phyloP scores from a whole-genome alignment of 1,284 basidiomycete species.

The Puccinia horiana region DNA sequence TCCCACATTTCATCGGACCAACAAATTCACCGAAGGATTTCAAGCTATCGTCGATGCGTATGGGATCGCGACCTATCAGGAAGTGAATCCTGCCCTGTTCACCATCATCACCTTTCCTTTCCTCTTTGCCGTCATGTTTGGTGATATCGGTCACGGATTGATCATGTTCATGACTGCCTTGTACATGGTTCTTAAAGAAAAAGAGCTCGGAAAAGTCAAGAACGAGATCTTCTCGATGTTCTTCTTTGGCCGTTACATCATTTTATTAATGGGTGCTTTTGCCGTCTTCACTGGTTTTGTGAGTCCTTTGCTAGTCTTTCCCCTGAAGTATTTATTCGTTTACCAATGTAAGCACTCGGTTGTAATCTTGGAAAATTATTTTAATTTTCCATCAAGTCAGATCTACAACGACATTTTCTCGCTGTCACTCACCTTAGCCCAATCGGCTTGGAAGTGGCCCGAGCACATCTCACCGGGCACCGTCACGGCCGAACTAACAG shows the following conservation, averaged over 20 bases:
- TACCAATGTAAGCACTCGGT: no score
- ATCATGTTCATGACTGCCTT: slow-evolving; percentile 77
- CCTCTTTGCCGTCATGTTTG: slow-evolving; percentile 99
- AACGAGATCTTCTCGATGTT: slow-evolving; percentile 79
- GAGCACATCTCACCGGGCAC: slow-evolving; percentile 18
- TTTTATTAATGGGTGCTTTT: slow-evolving; percentile 93
- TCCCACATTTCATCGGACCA: slow-evolving; percentile 91
- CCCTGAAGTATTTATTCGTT: not conserved
- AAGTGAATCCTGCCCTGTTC: slow-evolving; percentile 94
- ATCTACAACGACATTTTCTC: slow-evolving; percentile 99
- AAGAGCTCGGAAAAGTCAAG: slow-evolving; percentile 69
- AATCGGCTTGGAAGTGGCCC: slow-evolving; percentile 85
- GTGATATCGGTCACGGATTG: slow-evolving; percentile 93
- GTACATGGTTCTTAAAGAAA: slow-evolving; percentile 83
- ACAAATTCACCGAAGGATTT: slow-evolving; percentile 96
- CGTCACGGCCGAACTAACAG: slow-evolving; percentile 66
- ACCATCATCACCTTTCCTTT: slow-evolving; percentile 95
- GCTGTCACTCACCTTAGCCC: slow-evolving; percentile 82
- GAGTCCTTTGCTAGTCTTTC: slow-evolving; percentile 1
- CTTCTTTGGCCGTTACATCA: slow-evolving; percentile 97
- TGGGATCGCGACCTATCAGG: slow-evolving; percentile 90
- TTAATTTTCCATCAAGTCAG: slow-evolving; percentile 59
- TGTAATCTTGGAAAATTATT: not conserved
- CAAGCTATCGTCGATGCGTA: slow-evolving; percentile 98
- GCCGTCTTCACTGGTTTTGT: slow-evolving; percentile 64